Base-by-base conservation (phyloP, 495 filamentous ascomycete genomes). In the Penicillium bovifimosum region DNA sequence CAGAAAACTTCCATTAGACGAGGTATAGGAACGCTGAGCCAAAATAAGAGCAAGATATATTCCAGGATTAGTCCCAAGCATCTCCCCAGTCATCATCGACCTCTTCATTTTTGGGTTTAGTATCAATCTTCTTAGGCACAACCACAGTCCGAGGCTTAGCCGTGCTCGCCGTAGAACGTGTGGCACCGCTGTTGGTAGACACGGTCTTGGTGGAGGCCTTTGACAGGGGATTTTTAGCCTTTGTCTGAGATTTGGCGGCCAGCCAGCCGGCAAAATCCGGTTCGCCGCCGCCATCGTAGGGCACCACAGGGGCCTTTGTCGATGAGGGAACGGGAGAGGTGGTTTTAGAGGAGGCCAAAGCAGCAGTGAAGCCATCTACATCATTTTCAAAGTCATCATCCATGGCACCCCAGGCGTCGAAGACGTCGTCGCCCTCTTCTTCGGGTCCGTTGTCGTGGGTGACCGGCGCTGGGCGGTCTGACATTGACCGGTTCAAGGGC, bases 231-330 rank as follows among this genome's bases (percentile, higher is more conserved):
- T 85, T 87, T 50, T 80, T 78, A 39, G 74, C 70, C 68, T 92
- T 96, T 54, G 86, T 80, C 57, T 86, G 72, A 16, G 83, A 79
- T 68, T 95, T 90, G 13, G 89, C 90, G 9, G 87, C 88, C 38
- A 96, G 67, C 90, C 91, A 95, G 5, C 88, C 90, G 16, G 90
- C 91, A 69, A 96, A 96, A 65, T 96, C 91, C 2, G 90, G 90
- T 61, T 96, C 90, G 2, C 84, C 85, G 28, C 85, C 83, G 60
- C 95, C 89, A 53, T 91, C 87, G 55, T 85, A 95, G 0, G 83
- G 77, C 10, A 73, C 76, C 2, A 75, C 59, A 9, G 71, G 49
- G 13, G 59, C 38, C 52, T 64, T 68, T 13, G 35, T 50, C 20
- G 63, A 47, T n/a, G 73, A 54, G 9, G 67, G 69, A 41, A 20